Base-by-base conservation (phyloP, 208 protist species). In the Wallacemonas sp. region DNA sequence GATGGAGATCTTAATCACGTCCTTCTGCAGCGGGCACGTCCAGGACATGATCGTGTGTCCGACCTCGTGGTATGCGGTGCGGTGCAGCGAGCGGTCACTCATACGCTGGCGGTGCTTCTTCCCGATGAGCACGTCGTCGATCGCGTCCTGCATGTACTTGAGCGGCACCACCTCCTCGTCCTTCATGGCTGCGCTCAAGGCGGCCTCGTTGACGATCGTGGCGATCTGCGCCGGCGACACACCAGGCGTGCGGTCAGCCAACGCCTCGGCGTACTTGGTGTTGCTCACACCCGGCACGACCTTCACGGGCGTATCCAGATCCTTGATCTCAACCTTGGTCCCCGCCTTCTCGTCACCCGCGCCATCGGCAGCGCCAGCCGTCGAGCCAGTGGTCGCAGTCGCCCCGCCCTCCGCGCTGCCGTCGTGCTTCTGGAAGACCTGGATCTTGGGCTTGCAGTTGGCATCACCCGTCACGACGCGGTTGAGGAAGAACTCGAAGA, bases 181-280 rank as follows among this genome's bases (percentile, higher is more conserved):
- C 17, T 77, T 44, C 61, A 96, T 87, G 1, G 95, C 97, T 0
- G 95, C 87, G 32, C 70, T 90, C 21, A 98, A 70, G 27, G 98
- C 98, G 24, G 96, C 98, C 71, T 99, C 98, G 73, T 99, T 99
- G 57, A 97, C 94, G 29, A 99, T 96, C 41, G 98, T 99, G 12
- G 96, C 70, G 52, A 99, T 98, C 66, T 99, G 96, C 1, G 98
- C 98, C 6, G 97, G 94, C 12, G 88, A 92, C 17, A 97, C 84
- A 56, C 94, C 94, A 4, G 94, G 94, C 11, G 97, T 99, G 48
- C 94, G 88, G 38, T 94, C 81, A 0, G 96, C 79, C 17, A 97
- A 68, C 24, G 70, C 39, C 36, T 68, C 62, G n/a, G 92, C 88
- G 64, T 95, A 90, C 26, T 76, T 70, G 32, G 75, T 84, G 70